Conservation (phyloP, 805 yeast genomes). For the Barnettozyma vustinii region DNA sequence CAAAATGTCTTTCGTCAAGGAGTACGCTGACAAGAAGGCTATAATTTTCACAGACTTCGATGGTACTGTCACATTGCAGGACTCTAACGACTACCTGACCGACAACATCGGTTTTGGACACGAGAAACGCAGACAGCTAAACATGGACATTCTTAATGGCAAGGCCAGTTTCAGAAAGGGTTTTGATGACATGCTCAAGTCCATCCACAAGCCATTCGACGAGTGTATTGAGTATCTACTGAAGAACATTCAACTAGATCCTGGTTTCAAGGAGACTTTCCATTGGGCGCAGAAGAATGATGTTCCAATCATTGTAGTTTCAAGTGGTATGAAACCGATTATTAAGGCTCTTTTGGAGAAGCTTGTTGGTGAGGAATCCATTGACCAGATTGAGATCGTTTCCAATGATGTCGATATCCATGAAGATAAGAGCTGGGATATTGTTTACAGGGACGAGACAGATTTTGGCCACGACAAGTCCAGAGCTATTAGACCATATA, state of each 20-base stretch:
- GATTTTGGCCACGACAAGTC: slow-evolving; percentile 95
- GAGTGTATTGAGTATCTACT: slow-evolving; percentile 72
- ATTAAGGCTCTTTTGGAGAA: slow-evolving; percentile 70
- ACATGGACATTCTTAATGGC: slow-evolving; percentile 68
- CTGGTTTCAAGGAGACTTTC: slow-evolving; percentile 82
- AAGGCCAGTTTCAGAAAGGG: slow-evolving; percentile 73
- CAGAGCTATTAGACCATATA: slow-evolving; percentile 54
- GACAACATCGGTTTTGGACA: slow-evolving; percentile 86
- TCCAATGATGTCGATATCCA: slow-evolving; percentile 67
- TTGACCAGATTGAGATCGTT: slow-evolving; percentile 67
- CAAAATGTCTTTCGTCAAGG: slow-evolving; percentile 22
- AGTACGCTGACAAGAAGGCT: slow-evolving; percentile 40
- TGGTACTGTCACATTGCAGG: slow-evolving; percentile 94
- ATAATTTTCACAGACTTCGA: slow-evolving; percentile 97
- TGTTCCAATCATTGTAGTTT: slow-evolving; percentile 82
- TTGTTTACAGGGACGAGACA: slow-evolving; percentile 79
- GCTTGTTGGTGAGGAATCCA: slow-evolving; percentile 73
- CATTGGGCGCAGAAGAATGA: slow-evolving; percentile 66
- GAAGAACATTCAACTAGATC: slow-evolving; percentile 70
- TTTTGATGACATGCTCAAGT: slow-evolving; percentile 77
- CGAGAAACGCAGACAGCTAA: slow-evolving; percentile 57
- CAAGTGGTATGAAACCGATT: slow-evolving; percentile 92
- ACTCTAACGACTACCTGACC: slow-evolving; percentile 87
- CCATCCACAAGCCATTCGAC: slow-evolving; percentile 68
- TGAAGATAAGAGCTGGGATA: slow-evolving; percentile 68